phyloP scores from a whole-genome alignment of 2,329 filamentous ascomycete genomes.

The Colletotrichum acutatum region DNA sequence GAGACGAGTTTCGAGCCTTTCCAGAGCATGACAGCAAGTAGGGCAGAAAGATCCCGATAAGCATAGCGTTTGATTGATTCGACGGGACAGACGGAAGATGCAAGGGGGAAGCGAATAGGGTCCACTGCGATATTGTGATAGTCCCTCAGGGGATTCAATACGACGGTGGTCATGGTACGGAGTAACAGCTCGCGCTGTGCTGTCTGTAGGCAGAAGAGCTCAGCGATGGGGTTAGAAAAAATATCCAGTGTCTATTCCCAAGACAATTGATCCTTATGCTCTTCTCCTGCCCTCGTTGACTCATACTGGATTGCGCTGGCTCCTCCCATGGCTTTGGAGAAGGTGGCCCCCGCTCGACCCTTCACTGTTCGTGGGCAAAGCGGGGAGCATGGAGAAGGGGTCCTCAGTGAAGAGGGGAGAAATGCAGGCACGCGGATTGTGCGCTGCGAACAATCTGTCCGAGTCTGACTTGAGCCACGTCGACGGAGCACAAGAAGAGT shows the following conservation, averaged over 20 bases:
- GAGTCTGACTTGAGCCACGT: not conserved
- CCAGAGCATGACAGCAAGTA: not conserved
- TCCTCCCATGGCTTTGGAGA: not conserved
- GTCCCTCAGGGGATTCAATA: not conserved
- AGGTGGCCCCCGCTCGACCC: not conserved
- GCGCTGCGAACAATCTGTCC: not conserved
- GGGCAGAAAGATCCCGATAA: conserved; percentile 18
- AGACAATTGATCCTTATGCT: not conserved
- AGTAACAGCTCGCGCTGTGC: not conserved
- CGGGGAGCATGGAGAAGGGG: conserved; percentile 1
- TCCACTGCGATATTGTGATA: not conserved
- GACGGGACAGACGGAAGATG: not conserved
- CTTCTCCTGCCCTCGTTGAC: not conserved
- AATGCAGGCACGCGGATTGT: not conserved
- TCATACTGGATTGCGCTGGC: not conserved
- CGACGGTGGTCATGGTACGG: too few relatives aligned
- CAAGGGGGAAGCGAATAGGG: not conserved
- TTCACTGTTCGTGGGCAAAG: not conserved
- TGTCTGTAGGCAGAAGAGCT: not conserved
- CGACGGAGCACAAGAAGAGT: not conserved
- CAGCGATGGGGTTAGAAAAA: not conserved
- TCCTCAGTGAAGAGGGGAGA: not conserved
- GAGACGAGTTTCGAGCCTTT: not conserved
- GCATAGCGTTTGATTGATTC: conserved; percentile 34
- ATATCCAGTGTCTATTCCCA: not conserved